Base-by-base conservation (phyloP, 108 stramenopile genomes). In the Fragilariopsis cylindrus region DNA sequence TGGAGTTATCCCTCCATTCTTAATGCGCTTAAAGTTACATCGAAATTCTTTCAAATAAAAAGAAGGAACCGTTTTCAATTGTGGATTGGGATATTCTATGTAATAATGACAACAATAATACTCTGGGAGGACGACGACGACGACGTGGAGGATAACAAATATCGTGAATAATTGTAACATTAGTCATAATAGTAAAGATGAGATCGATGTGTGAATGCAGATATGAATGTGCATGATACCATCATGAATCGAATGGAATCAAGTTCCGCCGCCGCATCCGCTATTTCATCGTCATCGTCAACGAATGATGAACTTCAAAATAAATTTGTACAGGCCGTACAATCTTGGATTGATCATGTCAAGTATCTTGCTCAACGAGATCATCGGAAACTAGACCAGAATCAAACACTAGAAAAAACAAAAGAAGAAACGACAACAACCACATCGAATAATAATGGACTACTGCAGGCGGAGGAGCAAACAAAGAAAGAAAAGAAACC, bases 1-100 rank as follows among this genome's bases (percentile, higher is more conserved):
- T 48, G 70, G 52, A 64, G 60, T 76, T 21, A 68, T 80, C 45
- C 85, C 85, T 19, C 18, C 70, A 19, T 79, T 82, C 16, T 82
- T 1, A 67, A 86, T 46, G 81, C 81, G 46, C 50, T 82, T 49
- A 71, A 76, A 48, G 48, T 42, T 4, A 39, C 71, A 11, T 30
- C 76, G 5, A 76, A 75, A 43, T 82, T 79, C 75, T 80, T 76
- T 72, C 19, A 50, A 8, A 49, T 70, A 8, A 43, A 41, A 52
- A 42, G 60, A 60, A 19, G n/a, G n/a, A 4, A 16, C 52, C 48
- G 57, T 54, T 63, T 21, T 54, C 52, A 30, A 16, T 55, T 42
- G 58, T 21, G 21, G 67, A 68, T 40, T 68, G 67, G 67, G 67
- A 68, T 13, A 48, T 50, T 16, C 16, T 11, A 30, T 40, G 18